Evolutionary conservation across 495 filamentous ascomycete genomes (phyloP).

Genomic region (Usnea hakonensis): DNA sequence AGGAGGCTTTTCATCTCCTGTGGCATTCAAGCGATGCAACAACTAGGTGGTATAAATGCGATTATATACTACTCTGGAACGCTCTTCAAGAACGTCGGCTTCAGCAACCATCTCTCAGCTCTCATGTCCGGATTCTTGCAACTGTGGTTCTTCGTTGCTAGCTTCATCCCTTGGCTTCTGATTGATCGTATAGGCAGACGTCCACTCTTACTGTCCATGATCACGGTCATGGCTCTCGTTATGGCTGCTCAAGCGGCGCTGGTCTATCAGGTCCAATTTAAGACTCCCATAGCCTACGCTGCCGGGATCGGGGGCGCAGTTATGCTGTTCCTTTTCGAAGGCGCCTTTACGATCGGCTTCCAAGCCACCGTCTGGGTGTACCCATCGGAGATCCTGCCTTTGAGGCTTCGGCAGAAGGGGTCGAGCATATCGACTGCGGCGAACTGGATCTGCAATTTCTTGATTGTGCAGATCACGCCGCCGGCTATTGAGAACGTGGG

Average conservation of each 20-base stretch:
- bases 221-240: constrained; percentile 23
- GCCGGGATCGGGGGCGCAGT: constrained; percentile 20
- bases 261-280: constrained; percentile 22
- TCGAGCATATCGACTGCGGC: constrained; percentile 27
- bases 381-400: constrained; percentile 29
- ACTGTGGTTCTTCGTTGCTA: constrained; percentile 28
- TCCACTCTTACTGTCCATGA: constrained; percentile 24
- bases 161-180: constrained; percentile 24
- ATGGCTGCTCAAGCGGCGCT: constrained; percentile 24
- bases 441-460: constrained; percentile 32
- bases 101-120: constrained; percentile 19
- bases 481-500: constrained; percentile 39
- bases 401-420: constrained; percentile 28
- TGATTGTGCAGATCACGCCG: constrained; percentile 44
- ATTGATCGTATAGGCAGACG: constrained; percentile 29
- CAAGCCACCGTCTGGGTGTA: constrained; percentile 32
- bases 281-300: constrained; percentile 9
- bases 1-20: constrained; percentile 27
- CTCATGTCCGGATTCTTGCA: constrained; percentile 28
- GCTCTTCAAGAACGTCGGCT: constrained; percentile 24
- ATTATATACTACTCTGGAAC: constrained; percentile 28
- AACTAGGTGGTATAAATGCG: constrained; percentile 31
- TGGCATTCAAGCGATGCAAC: constrained; percentile 31
- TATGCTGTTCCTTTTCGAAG: constrained; percentile 28
- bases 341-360: constrained; percentile 26